phyloP scores from a whole-genome alignment of 1,139 yeast species.

The Yamadazyma atlantica region DNA sequence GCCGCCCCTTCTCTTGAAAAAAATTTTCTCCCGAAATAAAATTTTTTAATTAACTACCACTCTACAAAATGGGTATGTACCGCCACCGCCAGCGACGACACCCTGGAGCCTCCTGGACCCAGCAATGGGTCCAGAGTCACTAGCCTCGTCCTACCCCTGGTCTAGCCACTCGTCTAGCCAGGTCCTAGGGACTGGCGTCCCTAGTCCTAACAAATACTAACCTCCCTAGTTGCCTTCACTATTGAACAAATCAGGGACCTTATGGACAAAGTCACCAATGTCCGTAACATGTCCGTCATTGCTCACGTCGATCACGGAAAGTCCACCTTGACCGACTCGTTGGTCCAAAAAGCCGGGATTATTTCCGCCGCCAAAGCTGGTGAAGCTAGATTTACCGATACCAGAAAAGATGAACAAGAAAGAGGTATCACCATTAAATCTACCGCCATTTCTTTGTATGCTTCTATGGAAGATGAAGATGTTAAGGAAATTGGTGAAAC shows the following conservation, averaged over 20 bases:
- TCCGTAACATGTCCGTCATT: conserved; percentile 99
- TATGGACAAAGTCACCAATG: conserved; percentile 99
- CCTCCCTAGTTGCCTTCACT: conserved; percentile 61
- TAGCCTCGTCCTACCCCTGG: no score
- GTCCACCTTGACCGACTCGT: conserved; percentile 98
- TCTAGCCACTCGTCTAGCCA: no score
- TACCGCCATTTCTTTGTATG: conserved; percentile 95
- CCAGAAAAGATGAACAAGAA: conserved; percentile 98
- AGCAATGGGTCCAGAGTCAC: no score
- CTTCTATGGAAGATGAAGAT: conserved; percentile 88
- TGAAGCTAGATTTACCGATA: conserved; percentile 99
- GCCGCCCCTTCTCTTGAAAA: conserved; percentile 9
- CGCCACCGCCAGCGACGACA: no score
- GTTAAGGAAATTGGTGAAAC: conserved; percentile 75
- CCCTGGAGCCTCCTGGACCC: no score
- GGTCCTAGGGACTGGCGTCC: no score
- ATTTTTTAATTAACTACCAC: conserved; percentile 19
- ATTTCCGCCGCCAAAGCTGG: conserved; percentile 99
- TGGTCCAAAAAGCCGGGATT: conserved; percentile 99
- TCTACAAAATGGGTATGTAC: conserved; percentile 42
- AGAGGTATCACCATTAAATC: conserved; percentile 99
- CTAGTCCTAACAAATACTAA: no score
- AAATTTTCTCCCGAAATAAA: conserved; percentile 17
- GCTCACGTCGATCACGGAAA: conserved; percentile 99
- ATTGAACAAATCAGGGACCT: conserved; percentile 95